Evolutionary conservation across 2,329 filamentous ascomycete genomes (phyloP), one percentile per base, ranked within the genome.

Genomic region (Fusarium xyrophilum): DNA sequence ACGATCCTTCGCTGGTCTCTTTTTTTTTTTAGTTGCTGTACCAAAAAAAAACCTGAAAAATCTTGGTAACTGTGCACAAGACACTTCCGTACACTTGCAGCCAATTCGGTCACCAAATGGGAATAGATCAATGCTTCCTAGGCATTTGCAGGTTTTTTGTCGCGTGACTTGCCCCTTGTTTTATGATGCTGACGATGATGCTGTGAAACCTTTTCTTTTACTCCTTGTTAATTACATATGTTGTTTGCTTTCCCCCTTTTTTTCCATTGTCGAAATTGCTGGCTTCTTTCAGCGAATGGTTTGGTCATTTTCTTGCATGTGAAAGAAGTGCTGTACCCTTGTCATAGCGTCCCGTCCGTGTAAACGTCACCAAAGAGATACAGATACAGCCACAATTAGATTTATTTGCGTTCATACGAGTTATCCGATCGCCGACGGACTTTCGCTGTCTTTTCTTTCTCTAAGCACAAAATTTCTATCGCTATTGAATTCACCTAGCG

Each of bases 11-110:
- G 17, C 39, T 32, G 51, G 14, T 28, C 19, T 25, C 17, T 30
- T 40, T 33, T 33, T 32, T 33, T 33, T 57, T 55, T 48, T 38
- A n/a, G 23, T n/a, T 15, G 6, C 25, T 25, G 23, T 25, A 2
- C 5, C 17, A n/a, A n/a, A 32, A 25, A 44, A 53, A 32, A 30
- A 28, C 39, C 14, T 21, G 30, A 52, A 48, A 39, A 23, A 36
- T 46, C 25, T 46, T 50, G 69, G 71, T 42, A 73, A 71, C 40
- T 57, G 62, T 39, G 69, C 71, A 72, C 71, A 73, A 73, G 71
- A 73, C 71, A 70, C n/a, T n/a, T n/a, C n/a, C n/a, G n/a, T n/a
- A n/a, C n/a, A n/a, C 69, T 21, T 50, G 53, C 63, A 63, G 62
- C 25, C 12, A 23, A n/a, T 42, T 73, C 71, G 71, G 71, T 73